phyloP scores from a whole-genome alignment of 108 stramenopile species.

The Skeletonema tropicum region DNA sequence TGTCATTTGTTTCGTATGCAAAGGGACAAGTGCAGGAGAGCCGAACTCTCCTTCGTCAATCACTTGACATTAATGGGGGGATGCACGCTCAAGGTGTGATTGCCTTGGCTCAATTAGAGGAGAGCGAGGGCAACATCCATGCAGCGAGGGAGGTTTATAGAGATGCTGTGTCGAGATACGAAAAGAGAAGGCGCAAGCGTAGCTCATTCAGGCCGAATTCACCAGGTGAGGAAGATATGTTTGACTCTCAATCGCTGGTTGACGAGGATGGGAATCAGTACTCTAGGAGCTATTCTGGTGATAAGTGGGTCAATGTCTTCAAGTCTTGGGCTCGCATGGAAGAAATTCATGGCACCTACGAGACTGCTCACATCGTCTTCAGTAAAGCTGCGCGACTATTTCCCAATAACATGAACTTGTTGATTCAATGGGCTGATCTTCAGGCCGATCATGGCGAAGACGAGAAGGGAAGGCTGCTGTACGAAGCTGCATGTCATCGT shows the following conservation, averaged over 20 bases:
- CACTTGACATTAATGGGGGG: slow-evolving; percentile 61
- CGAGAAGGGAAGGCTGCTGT: slow-evolving; percentile 53
- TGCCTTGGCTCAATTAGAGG: slow-evolving; percentile 77
- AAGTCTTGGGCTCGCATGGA: slow-evolving; percentile 80
- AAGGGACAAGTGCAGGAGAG: slow-evolving; percentile 55
- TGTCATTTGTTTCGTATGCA: slow-evolving; percentile 72
- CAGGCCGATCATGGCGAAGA: slow-evolving; percentile 37
- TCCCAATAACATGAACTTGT: slow-evolving; percentile 48
- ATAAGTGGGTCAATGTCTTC: slow-evolving; percentile 79
- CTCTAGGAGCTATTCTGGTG: slow-evolving; percentile 62
- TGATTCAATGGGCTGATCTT: slow-evolving; percentile 69
- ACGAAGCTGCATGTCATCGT: slow-evolving; percentile 59
- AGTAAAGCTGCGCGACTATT: slow-evolving; percentile 62
- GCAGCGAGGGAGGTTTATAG: slow-evolving; percentile 63
- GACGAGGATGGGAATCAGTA: slow-evolving; percentile 9
- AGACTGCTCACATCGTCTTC: slow-evolving; percentile 64
- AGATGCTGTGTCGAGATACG: slow-evolving; percentile 41
- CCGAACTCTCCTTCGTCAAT: slow-evolving; percentile 50
- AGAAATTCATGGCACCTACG: slow-evolving; percentile 62
- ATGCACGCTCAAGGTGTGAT: slow-evolving; percentile 78
- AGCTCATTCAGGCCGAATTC: slow-evolving; percentile 1
- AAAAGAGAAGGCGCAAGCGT: slow-evolving; percentile 28
- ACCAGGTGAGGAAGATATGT: slow-evolving; percentile 12
- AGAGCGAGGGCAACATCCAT: slow-evolving; percentile 66
- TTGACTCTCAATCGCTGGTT: slow-evolving; percentile 13